Conservation (phyloP, 805 yeast species). For the Lipomyces chichibuensis region DNA sequence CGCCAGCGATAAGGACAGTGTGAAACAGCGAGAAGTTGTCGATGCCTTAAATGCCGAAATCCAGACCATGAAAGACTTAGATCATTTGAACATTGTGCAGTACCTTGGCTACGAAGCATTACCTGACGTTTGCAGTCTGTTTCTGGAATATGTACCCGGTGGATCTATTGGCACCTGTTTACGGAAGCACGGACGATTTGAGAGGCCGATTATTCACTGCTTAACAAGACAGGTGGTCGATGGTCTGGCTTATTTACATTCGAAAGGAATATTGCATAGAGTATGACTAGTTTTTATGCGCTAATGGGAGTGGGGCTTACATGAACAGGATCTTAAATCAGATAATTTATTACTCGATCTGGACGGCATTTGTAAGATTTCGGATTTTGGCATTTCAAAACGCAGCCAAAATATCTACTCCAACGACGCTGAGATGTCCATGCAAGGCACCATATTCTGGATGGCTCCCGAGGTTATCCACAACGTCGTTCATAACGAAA, state of each 20-base stretch:
- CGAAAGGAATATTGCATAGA: slow-evolving; percentile 84
- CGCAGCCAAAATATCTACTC: slow-evolving; percentile 75
- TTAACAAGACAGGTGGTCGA: slow-evolving; percentile 77
- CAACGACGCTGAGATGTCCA: slow-evolving; percentile 92
- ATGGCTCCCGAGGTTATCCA: slow-evolving; percentile 99
- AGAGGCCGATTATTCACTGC: slow-evolving; percentile 71
- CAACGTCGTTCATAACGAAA: slow-evolving; percentile 68
- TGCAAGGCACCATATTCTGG: slow-evolving; percentile 99
- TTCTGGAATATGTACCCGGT: slow-evolving; percentile 95
- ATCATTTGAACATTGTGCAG: slow-evolving; percentile 93
- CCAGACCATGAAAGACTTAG: slow-evolving; percentile 88
- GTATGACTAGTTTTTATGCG: slow-evolving; percentile 16
- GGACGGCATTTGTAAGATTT: slow-evolving; percentile 92
- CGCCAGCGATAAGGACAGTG: slow-evolving; percentile 40
- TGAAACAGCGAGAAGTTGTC: slow-evolving; percentile 58
- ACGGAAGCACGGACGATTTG: slow-evolving; percentile 80
- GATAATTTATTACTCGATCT: slow-evolving; percentile 85
- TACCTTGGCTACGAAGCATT: slow-evolving; percentile 89
- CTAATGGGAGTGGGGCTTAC: not conserved
- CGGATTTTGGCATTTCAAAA: slow-evolving; percentile 96
- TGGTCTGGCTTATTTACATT: slow-evolving; percentile 87
- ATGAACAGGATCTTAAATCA: slow-evolving; percentile 73
- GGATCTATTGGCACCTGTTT: slow-evolving; percentile 91
- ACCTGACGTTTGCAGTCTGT: slow-evolving; percentile 75
- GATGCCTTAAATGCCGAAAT: slow-evolving; percentile 89